Evolutionary conservation across 2,329 filamentous ascomycete species (phyloP).

Genomic region (Coniochaeta prunicola): DNA sequence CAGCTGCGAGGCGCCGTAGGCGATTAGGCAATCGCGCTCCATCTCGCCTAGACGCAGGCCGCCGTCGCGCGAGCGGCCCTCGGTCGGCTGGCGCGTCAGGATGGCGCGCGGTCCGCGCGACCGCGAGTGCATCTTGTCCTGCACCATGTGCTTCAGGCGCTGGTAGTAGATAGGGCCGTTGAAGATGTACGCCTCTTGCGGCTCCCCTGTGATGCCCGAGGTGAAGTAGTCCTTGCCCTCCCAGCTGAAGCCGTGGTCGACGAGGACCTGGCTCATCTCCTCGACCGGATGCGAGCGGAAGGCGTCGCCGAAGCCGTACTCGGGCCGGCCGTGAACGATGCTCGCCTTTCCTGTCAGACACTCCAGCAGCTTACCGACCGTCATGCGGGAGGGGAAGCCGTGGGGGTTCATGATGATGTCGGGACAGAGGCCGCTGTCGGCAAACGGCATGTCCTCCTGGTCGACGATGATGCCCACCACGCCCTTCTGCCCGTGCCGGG

Average conservation of each 20-base stretch:
- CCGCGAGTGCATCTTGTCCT: constrained; percentile 98
- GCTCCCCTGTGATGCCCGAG: constrained; percentile 88
- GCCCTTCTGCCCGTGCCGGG: constrained; percentile 95
- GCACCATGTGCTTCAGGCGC: constrained; percentile 99
- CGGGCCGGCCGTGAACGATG: constrained; percentile 73
- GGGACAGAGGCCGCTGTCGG: constrained; percentile 81
- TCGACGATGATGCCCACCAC: constrained; percentile 95
- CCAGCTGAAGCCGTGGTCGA: constrained; percentile 89
- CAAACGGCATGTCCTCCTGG: constrained; percentile 95
- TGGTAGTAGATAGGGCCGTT: constrained; percentile 99
- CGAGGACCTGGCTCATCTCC: constrained; percentile 79
- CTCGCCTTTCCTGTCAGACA: constrained; percentile 92
- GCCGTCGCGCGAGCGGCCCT: constrained; percentile 87
- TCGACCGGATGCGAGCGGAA: constrained; percentile 79
- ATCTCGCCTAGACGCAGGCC: constrained; percentile 94
- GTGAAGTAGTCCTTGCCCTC: constrained; percentile 97
- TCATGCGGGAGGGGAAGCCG: constrained; percentile 99
- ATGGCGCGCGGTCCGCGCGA: constrained; percentile 85
- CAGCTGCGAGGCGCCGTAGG: constrained; percentile 89
- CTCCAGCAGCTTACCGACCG: constrained; percentile 95
- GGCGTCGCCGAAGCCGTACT: constrained; percentile 77
- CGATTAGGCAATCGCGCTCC: constrained; percentile 97
- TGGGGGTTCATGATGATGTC: constrained; percentile 99
- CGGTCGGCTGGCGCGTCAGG: constrained; percentile 89
- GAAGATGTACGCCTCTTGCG: constrained; percentile 92